A percentile compares a stretch with the other conserved stretches of the same genome.
Evolutionary conservation across 768 basidiomycete genomes (phyloP).

Genomic region (Lactarius psammicola): DNA sequence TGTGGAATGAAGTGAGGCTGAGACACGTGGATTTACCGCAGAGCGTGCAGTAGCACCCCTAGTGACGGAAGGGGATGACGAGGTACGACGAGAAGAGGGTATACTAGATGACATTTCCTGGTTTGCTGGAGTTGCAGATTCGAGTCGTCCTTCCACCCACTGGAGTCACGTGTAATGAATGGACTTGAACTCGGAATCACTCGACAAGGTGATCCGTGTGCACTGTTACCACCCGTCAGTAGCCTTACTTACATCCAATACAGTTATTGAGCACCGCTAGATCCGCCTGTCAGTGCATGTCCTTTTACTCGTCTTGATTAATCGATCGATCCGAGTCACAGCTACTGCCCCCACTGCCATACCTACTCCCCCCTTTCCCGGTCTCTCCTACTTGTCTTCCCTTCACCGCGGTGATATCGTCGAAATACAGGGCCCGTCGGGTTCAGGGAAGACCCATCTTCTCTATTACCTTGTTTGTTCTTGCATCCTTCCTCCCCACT

Average conservation of each 20-base stretch:
- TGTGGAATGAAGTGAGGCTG: slow-evolving; percentile 49
- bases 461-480: slow-evolving; percentile 60
- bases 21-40: slow-evolving; percentile 55
- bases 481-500: slow-evolving; percentile 51
- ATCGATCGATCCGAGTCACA: slow-evolving; percentile 10
- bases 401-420: slow-evolving; percentile 60
- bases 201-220: slow-evolving; percentile 17
- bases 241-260: neutral
- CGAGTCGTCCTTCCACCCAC: neutral
- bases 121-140: neutral
- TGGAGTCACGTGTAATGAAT: slow-evolving; percentile 15
- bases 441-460: slow-evolving; percentile 78
- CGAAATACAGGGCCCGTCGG: slow-evolving; percentile 73
- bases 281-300: slow-evolving; percentile 15
- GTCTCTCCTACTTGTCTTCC: slow-evolving; percentile 32
- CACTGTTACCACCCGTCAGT: no score
- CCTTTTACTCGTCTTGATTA: neutral
- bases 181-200: slow-evolving; percentile 14
- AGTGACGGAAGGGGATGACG: slow-evolving; percentile 45
- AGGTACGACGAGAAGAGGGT: slow-evolving; percentile 47
- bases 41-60: slow-evolving; percentile 64
- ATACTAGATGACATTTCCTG: slow-evolving; percentile 34
- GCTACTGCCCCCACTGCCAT: slow-evolving; percentile 7
- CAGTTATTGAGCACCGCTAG: slow-evolving; percentile 19
- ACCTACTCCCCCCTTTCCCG: slow-evolving; percentile 23